These are phyloP conservation scores for Eucalyptus marginata DNA, from an alignment of 345 rosid genomes.

Conservation along the genomic window DNA sequence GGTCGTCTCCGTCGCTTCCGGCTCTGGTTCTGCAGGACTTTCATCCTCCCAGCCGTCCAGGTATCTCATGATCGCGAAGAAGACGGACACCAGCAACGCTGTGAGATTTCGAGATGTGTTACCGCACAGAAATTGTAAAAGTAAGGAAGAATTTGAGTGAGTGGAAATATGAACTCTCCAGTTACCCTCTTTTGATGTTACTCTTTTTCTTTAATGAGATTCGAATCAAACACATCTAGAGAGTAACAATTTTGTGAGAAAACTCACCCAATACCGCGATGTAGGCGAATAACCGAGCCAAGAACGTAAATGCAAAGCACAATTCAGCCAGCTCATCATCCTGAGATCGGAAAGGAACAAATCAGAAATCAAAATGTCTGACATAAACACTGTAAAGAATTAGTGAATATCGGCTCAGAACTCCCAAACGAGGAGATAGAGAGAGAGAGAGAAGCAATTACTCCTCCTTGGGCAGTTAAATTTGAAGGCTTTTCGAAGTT, in stretches of 20 bases:
- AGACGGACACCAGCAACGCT: constrained; percentile 10
- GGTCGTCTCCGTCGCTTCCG: constrained; percentile 1
- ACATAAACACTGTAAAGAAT: background rate
- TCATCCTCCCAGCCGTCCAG: constrained; percentile 4
- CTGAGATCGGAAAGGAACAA: constrained; percentile 1
- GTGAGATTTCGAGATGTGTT: background rate
- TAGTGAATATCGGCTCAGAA: background rate
- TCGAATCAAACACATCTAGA: background rate
- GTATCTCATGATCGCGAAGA: constrained; percentile 14
- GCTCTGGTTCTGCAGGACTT: background rate
- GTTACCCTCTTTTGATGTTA: background rate
- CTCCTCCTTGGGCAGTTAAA: background rate
- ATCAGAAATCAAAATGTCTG: background rate
- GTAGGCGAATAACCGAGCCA: constrained; percentile 24
- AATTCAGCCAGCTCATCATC: constrained; percentile 10
- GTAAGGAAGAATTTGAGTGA: background rate
- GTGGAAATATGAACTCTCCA: background rate
- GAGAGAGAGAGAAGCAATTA: background rate
- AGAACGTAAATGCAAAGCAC: constrained; percentile 14
- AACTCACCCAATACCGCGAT: constrained; percentile 20
- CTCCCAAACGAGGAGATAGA: background rate
- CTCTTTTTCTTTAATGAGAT: background rate
- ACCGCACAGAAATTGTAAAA: background rate
- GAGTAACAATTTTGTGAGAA: background rate
- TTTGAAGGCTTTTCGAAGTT: background rate